A percentile compares a stretch with the other conserved stretches of the same genome.
Conservation (phyloP, 1,284 basidiomycete species). For the Boletellus sp. region DNA sequence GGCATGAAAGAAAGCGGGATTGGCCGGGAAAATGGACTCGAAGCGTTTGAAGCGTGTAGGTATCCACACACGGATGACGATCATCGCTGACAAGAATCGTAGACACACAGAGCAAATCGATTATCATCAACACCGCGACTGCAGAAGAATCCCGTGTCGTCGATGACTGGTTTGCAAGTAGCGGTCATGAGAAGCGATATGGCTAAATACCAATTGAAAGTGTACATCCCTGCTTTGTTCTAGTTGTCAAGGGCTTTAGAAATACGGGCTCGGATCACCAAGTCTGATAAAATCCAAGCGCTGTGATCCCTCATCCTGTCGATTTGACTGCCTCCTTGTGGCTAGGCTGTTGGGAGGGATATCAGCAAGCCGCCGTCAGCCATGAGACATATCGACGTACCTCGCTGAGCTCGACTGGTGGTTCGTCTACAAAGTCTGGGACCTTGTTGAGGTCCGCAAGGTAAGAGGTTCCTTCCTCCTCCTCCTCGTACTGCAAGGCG, state of each 20-base stretch:
- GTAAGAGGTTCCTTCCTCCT: conserved; percentile 86
- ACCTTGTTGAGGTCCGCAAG: conserved; percentile 79
- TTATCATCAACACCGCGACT: conserved; percentile 65
- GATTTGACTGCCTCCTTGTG: conserved; percentile 56
- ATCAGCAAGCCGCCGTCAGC: conserved; percentile 10
- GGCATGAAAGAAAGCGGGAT: conserved; percentile 84
- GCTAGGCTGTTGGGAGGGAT: conserved; percentile 13
- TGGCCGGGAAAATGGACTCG: conserved; percentile 76
- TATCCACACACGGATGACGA: not conserved
- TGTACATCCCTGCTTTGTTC: not conserved
- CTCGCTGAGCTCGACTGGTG: conserved; percentile 66
- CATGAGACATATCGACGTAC: conserved; percentile 34
- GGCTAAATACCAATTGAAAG: conserved; percentile 39
- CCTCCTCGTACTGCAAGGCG: conserved; percentile 81
- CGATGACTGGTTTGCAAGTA: conserved; percentile 79
- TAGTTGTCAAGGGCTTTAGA: too few relatives aligned
- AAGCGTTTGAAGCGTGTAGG: conserved; percentile 74
- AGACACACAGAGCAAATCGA: conserved; percentile 82
- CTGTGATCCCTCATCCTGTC: conserved; percentile 32
- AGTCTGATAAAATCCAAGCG: conserved; percentile 2
- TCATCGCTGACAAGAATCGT: conserved; percentile 8
- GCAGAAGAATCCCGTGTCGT: conserved; percentile 50
- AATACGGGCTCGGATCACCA: conserved; percentile 15
- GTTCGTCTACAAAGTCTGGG: conserved; percentile 87
- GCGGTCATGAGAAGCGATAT: conserved; percentile 49